Evolutionary conservation across 352 stramenopile species (phyloP).

Genomic region (Phytophthora lateralis): DNA sequence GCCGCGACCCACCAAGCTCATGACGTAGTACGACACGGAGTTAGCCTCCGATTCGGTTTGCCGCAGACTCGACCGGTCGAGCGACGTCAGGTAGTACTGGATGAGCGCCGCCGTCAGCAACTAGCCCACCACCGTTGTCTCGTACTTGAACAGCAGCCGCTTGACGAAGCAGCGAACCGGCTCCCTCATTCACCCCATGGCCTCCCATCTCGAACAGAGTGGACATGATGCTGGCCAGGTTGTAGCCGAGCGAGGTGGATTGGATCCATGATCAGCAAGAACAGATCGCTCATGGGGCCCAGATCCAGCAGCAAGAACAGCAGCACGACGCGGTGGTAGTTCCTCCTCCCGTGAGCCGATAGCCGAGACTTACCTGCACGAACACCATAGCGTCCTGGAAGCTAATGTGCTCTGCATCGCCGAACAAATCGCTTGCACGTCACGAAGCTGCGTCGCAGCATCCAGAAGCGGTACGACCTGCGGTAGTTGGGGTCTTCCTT

Average conservation of each 20-base stretch:
- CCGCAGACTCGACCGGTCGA: constrained; percentile 21
- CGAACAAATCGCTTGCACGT: constrained; percentile 15
- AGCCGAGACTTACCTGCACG: constrained; percentile 19
- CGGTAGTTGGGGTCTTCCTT: neutral
- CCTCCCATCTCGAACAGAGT: constrained; percentile 32
- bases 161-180: constrained; percentile 9
- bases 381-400: constrained; percentile 18
- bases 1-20: constrained; percentile 21
- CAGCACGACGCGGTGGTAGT: constrained; percentile 14
- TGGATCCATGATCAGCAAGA: constrained; percentile 29
- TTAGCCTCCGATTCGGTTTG: constrained; percentile 7
- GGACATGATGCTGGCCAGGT: constrained; percentile 24
- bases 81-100: constrained; percentile 19
- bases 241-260: constrained; percentile 32
- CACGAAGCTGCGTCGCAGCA: constrained; percentile 14
- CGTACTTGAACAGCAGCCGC: constrained; percentile 22
- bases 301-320: constrained; percentile 24
- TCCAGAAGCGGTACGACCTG: constrained; percentile 12
- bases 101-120: constrained; percentile 18
- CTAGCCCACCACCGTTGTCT: constrained; percentile 21
- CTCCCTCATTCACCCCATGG: constrained; percentile 14
- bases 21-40: constrained; percentile 20
- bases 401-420: constrained; percentile 4
- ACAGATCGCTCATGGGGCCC: constrained; percentile 30
- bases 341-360: constrained; percentile 3